A percentile compares a stretch with the other conserved stretches of the same genome.
Conservation (phyloP, 2,329 filamentous ascomycete species). For the Fusarium azukiicola region DNA sequence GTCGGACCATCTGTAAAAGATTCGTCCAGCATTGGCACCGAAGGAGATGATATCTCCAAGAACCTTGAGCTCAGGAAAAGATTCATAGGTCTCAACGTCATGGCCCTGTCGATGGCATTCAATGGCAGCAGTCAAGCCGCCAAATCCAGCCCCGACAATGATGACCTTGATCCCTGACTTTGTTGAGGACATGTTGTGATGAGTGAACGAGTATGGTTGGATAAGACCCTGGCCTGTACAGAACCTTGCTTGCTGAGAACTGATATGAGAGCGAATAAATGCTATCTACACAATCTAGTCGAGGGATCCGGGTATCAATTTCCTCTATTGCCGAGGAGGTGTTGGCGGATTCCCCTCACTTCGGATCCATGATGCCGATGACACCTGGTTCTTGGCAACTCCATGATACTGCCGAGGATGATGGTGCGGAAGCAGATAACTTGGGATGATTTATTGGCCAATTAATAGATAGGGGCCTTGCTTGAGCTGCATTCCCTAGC, state of each 20-base stretch:
- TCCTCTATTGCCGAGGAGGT: constrained; percentile 18
- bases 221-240: background rate
- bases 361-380: constrained; percentile 18
- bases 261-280: background rate
- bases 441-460: background rate
- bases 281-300: constrained; percentile 1
- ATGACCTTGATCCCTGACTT: constrained; percentile 45
- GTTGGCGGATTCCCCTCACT: constrained; percentile 5
- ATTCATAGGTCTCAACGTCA: constrained; percentile 41
- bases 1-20: constrained; percentile 77
- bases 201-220: background rate
- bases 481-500: background rate
- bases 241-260: constrained; percentile 3
- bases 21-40: constrained; percentile 60
- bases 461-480: constrained; percentile 4
- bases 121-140: constrained; percentile 45
- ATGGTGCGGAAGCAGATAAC: background rate
- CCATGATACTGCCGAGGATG: background rate
- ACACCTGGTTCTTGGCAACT: background rate
- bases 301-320: constrained; percentile 9
- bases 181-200: constrained; percentile 25
- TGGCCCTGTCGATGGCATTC: constrained; percentile 43
- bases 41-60: constrained; percentile 66
- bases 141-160: constrained; percentile 46
- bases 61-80: constrained; percentile 70